These are phyloP conservation scores for Aspergillus sp. DNA, from an alignment of 2,329 filamentous ascomycete species.

Conservation along the genomic window DNA sequence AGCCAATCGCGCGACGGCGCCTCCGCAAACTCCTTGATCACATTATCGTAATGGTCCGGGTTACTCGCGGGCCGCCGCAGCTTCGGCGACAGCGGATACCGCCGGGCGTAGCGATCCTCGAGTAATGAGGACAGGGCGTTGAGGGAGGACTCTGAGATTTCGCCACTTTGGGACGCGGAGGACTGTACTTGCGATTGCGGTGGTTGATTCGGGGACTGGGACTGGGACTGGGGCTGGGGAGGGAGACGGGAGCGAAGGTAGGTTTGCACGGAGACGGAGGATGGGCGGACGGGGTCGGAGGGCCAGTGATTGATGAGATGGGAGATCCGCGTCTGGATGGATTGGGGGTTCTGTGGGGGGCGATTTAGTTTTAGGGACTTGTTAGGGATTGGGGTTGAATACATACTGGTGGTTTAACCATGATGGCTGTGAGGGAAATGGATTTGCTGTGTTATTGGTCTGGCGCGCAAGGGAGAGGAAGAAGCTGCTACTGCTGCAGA, in stretches of 20 bases:
- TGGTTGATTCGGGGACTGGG: constrained; percentile 17
- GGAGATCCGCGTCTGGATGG: constrained; percentile 36
- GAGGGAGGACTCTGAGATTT: constrained; percentile 40
- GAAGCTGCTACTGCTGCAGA: neutral
- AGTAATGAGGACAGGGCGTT: constrained; percentile 62
- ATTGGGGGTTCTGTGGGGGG: constrained; percentile 20
- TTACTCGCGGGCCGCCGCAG: constrained; percentile 52
- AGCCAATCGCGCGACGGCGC: constrained; percentile 51
- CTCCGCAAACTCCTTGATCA: constrained; percentile 55
- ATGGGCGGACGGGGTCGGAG: constrained; percentile 43
- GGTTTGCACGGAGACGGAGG: constrained; percentile 45
- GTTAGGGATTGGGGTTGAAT: neutral
- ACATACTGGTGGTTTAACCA: constrained; percentile 31
- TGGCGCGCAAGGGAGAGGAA: neutral
- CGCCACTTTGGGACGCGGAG: constrained; percentile 8
- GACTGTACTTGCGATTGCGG: constrained; percentile 12
- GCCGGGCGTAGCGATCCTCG: constrained; percentile 56
- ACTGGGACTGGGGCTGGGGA: constrained; percentile 14
- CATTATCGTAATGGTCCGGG: constrained; percentile 52
- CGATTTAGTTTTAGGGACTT: neutral
- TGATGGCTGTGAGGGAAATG: constrained; percentile 10
- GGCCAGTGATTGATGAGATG: constrained; percentile 48
- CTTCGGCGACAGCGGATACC: constrained; percentile 48
- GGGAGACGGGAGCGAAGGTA: constrained; percentile 39
- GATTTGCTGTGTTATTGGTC: neutral